Percentiles rank a stretch among this genome's conserved stretches.
These are phyloP conservation scores for Linderniella brevidens DNA, from an alignment of 257 asterid genomes.

Conservation along the genomic window DNA sequence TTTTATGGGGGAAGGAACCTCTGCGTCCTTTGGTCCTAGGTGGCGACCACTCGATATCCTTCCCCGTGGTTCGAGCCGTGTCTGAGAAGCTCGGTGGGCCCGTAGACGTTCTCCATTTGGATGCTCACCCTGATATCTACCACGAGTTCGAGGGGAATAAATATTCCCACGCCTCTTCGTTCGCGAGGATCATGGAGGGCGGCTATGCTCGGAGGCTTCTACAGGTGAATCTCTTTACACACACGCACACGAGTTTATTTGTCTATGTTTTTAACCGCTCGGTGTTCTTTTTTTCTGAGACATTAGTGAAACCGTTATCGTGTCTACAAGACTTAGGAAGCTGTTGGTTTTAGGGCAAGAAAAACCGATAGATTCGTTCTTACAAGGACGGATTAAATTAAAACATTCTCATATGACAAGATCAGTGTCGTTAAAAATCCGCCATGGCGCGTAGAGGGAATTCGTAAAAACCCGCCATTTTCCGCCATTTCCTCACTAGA, in stretches of 20 bases:
- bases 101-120: conserved; percentile 90
- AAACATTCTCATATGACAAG: conserved; percentile 1
- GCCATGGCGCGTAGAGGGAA: too few species aligned
- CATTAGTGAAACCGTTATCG: too few species aligned
- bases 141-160: conserved; percentile 83
- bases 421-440: too few species aligned
- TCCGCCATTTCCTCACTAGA: too few species aligned
- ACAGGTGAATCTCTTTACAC: conserved; percentile 34
- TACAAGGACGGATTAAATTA: too few species aligned
- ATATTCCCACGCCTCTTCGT: conserved; percentile 93
- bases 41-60: conserved; percentile 95
- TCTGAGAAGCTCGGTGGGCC: conserved; percentile 98
- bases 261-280: too few species aligned
- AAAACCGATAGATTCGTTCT: too few species aligned
- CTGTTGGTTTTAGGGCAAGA: too few species aligned
- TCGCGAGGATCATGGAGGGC: conserved; percentile 98
- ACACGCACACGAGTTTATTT: too few species aligned
- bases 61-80: conserved; percentile 90
- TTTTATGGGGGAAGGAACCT: conserved; percentile 30
- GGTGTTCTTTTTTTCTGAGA: too few species aligned
- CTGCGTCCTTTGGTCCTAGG: conserved; percentile 91
- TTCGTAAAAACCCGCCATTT: too few species aligned
- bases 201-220: conserved; percentile 89
- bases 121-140: conserved; percentile 98
- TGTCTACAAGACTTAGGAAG: too few species aligned